Base-by-base conservation (phyloP, 2,329 filamentous ascomycete genomes). In the Meredithiella fracta region DNA sequence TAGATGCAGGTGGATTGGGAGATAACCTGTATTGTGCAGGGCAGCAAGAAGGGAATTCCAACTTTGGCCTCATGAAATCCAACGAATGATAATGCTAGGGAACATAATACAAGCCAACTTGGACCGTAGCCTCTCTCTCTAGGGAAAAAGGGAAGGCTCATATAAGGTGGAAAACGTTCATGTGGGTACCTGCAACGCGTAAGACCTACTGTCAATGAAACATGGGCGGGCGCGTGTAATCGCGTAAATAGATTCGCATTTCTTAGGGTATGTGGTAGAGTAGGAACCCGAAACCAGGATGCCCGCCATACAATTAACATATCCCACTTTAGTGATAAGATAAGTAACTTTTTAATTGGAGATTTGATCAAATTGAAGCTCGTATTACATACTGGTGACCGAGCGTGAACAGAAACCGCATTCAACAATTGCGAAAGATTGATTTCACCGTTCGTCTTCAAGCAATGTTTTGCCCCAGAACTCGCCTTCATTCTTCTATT, bases 261-360 rank as follows among this genome's bases (percentile, higher is more conserved):
- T 49, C 3, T 23, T 26, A 23, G 22, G 44, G 44, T 23, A 14
- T 49, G 17, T 17, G 8, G 2, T 17, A 14, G 8, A 44, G 11
- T 22, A 44, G 40, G 40, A n/a, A n/a, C 40, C 17, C 2, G 20
- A 34, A 34, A 11, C 29, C 11, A 11, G 29, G 29, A 34, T 34
- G 54, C 55, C 55, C 55, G n/a, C n/a, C n/a, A n/a, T 51, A 57
- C 55, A 42, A 53, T 57, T 29, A 51, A 44, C 47, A 31, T 50
- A 51, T 51, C 47, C 37, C 56, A 60, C 54, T 26, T 38, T 26
- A 3, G 15, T 51, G 59, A 60, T 60, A 59, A 59, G 59, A 59
- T 59, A 59, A 29, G 38, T 37, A 51, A 40, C 50, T 57, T 58
- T 59, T 59, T 53, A 52, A 50, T 53, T 40, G 26, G 9, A 7